These are phyloP conservation scores for Monascus ruber DNA, from an alignment of 2,329 filamentous ascomycete species.

Conservation along the genomic window DNA sequence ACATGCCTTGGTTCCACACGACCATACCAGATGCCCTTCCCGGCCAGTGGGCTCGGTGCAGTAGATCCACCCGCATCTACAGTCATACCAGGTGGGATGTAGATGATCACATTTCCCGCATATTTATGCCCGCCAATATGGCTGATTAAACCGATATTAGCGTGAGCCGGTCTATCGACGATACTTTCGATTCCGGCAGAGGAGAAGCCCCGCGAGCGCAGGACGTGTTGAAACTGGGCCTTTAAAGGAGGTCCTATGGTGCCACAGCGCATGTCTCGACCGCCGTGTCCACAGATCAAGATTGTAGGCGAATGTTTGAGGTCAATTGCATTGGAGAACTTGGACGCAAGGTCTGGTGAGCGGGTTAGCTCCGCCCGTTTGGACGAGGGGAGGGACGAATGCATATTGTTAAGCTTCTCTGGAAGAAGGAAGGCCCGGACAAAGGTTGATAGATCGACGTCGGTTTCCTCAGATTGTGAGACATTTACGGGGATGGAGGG, in stretches of 20 bases:
- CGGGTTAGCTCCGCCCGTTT: conserved; percentile 29
- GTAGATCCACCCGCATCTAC: conserved; percentile 5
- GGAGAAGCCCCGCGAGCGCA: conserved; percentile 19
- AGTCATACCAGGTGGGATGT: conserved; percentile 38
- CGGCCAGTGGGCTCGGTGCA: conserved; percentile 24
- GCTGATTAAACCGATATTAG: conserved; percentile 46
- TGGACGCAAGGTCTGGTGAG: conserved; percentile 36
- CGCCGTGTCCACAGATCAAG: conserved; percentile 78
- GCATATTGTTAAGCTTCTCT: conserved; percentile 19
- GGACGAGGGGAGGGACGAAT: conserved; percentile 18
- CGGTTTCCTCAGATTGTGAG: conserved; percentile 26
- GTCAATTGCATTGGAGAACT: conserved; percentile 52
- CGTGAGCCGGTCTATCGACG: conserved; percentile 20
- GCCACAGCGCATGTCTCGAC: conserved; percentile 72
- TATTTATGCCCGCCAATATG: conserved; percentile 95
- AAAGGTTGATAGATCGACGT: conserved; percentile 33
- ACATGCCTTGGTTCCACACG: conserved; percentile 74
- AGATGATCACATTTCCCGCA: conserved; percentile 84
- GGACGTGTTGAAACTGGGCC: conserved; percentile 51
- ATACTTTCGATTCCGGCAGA: conserved; percentile 8
- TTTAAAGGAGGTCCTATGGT: conserved; percentile 63
- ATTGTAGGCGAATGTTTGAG: conserved; percentile 49
- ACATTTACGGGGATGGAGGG: conserved; percentile 55
- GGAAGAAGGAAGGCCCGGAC: conserved; percentile 31
- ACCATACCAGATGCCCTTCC: conserved; percentile 66